Evolutionary conservation across 2,329 filamentous ascomycete species (phyloP).

Genomic region (Colletotrichum sp.): DNA sequence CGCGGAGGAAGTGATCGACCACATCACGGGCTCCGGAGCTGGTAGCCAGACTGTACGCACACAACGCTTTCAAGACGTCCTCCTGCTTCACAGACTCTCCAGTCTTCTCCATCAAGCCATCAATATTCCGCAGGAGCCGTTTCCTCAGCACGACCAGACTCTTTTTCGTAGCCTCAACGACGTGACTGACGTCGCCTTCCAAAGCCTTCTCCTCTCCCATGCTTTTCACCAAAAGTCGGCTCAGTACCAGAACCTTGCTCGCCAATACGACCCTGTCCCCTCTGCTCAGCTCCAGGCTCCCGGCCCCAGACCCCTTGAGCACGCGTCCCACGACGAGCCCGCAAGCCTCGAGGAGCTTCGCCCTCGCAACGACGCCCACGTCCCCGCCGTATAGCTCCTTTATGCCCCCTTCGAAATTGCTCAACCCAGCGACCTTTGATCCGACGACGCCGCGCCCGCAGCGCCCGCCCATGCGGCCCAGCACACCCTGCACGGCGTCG

Average conservation of each 20-base stretch:
- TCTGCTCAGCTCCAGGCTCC: slow-evolving; percentile 33
- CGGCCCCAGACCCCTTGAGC: slow-evolving; percentile 42
- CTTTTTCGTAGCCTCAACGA: slow-evolving; percentile 66
- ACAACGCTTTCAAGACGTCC: slow-evolving; percentile 74
- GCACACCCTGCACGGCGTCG: slow-evolving; percentile 71
- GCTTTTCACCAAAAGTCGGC: slow-evolving; percentile 76
- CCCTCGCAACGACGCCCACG: slow-evolving; percentile 40
- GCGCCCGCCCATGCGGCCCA: slow-evolving; percentile 74
- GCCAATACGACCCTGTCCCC: slow-evolving; percentile 61
- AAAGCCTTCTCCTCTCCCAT: slow-evolving; percentile 55
- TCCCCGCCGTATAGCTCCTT: neutral
- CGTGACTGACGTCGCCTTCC: slow-evolving; percentile 36
- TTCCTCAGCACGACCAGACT: slow-evolving; percentile 66
- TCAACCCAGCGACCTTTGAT: slow-evolving; percentile 65
- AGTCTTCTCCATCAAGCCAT: slow-evolving; percentile 70
- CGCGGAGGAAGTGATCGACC: slow-evolving; percentile 76
- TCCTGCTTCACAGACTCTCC: slow-evolving; percentile 53
- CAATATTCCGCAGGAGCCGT: slow-evolving; percentile 70
- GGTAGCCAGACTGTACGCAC: slow-evolving; percentile 81
- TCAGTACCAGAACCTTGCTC: slow-evolving; percentile 77
- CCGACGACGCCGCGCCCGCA: slow-evolving; percentile 78
- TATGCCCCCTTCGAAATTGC: slow-evolving; percentile 42
- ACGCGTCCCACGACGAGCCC: slow-evolving; percentile 53
- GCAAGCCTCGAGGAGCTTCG: slow-evolving; percentile 58
- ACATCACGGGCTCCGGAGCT: slow-evolving; percentile 82